Conservation (phyloP, 768 basidiomycete species). For the Tylopilus intermedius region DNA sequence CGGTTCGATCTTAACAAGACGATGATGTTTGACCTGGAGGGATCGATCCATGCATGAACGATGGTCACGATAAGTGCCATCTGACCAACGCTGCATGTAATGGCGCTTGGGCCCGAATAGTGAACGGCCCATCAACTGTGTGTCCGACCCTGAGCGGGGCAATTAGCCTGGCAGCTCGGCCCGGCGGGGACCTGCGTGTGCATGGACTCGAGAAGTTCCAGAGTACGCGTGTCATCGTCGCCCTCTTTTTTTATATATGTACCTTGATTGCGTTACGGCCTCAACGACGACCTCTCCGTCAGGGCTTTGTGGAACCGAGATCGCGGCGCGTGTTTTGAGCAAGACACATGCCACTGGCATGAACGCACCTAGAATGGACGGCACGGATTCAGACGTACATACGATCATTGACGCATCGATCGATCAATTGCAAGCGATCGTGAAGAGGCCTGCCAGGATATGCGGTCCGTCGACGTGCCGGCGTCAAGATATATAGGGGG, state of each 20-base stretch:
- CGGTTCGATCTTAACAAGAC: too few species aligned
- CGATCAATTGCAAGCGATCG: neutral
- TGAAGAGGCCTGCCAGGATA: too few species aligned
- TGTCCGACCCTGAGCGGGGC: neutral
- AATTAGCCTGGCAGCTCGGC: neutral
- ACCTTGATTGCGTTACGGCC: neutral
- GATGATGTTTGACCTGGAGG: too few species aligned
- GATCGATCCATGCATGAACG: too few species aligned
- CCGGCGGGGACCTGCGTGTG: neutral
- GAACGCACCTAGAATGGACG: too few species aligned
- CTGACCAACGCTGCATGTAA: neutral
- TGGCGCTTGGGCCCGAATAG: too few species aligned
- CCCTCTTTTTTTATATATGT: neutral
- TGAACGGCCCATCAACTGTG: too few species aligned
- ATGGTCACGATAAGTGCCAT: neutral
- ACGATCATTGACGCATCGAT: neutral
- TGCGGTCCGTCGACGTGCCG: too few species aligned
- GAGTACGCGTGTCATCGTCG: neutral
- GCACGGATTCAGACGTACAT: too few species aligned
- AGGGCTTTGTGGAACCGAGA: neutral
- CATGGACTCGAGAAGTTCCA: too few species aligned
- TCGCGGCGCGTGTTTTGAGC: neutral
- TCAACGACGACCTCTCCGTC: neutral
- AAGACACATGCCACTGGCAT: neutral
- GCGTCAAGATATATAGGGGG: too few species aligned